Conservation (phyloP, 225 moss, liverwort and hornwort genomes). For the Polytrichum formosum region DNA sequence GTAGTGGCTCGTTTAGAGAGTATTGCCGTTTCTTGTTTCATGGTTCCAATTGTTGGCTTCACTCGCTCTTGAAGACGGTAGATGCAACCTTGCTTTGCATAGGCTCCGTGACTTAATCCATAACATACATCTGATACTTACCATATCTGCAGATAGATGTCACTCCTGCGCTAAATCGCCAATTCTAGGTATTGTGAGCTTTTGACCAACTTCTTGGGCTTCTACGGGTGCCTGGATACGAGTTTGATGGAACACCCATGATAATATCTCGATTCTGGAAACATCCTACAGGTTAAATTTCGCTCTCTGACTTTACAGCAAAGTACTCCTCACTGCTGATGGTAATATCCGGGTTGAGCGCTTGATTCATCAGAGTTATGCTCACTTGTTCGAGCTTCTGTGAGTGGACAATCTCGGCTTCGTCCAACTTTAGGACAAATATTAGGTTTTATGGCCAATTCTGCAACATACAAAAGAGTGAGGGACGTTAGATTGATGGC, state of each 20-base stretch:
- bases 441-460: neutral
- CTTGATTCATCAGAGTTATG: neutral
- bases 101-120: too few species aligned
- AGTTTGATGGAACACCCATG: neutral
- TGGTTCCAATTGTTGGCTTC: too few species aligned
- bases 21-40: too few species aligned
- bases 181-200: too few species aligned
- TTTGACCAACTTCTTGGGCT: slow-evolving; percentile 3
- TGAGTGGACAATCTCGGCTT: neutral
- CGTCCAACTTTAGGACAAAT: neutral
- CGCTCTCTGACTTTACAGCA: neutral
- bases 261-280: neutral
- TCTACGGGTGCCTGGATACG: neutral
- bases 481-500: too few species aligned
- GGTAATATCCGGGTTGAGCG: neutral
- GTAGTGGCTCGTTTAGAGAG: too few species aligned
- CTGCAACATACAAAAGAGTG: too few species aligned
- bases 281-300: neutral
- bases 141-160: too few species aligned
- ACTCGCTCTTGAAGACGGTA: too few species aligned
- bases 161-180: too few species aligned
- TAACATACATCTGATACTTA: too few species aligned
- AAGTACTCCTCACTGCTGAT: neutral
- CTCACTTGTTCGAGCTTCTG: neutral
- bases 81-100: too few species aligned